A percentile compares a stretch with the other conserved stretches of the same genome.
Evolutionary conservation across 176 grass and related monocot genomes (phyloP).

Genomic region (Stipa capillata): DNA sequence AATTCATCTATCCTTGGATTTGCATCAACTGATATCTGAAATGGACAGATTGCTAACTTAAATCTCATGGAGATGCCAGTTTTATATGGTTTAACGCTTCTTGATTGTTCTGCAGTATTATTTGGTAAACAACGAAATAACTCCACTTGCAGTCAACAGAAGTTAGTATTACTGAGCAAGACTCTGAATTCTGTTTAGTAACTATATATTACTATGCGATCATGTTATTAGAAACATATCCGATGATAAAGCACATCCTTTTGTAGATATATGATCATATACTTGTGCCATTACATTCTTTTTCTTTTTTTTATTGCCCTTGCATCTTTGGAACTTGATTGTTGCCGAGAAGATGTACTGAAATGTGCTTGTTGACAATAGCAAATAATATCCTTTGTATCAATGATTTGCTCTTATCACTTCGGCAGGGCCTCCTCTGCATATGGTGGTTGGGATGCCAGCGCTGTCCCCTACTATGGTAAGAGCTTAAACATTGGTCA

Average conservation of each 20-base stretch:
- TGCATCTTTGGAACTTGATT: neutral
- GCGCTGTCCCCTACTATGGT: conserved; percentile 96
- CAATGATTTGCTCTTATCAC: conserved; percentile 8
- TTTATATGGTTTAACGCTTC: neutral
- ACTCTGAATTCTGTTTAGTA: neutral
- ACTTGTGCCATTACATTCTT: neutral
- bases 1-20: neutral
- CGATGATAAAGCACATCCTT: neutral
- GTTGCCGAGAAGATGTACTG: neutral
- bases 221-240: too few species aligned
- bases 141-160: neutral
- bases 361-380: neutral
- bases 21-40: neutral
- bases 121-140: neutral
- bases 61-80: neutral
- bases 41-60: neutral
- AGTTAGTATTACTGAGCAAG: neutral
- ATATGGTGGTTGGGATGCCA: conserved; percentile 84
- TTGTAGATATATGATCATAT: neutral
- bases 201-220: neutral
- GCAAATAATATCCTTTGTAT: neutral
- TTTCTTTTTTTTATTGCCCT: conserved; percentile 3
- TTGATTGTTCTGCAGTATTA: neutral
- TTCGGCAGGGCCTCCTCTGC: conserved; percentile 61
- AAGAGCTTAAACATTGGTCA: conserved; percentile 18